Base-by-base conservation (phyloP, 2,329 filamentous ascomycete genomes). In the Beauveria pseudobassiana region DNA sequence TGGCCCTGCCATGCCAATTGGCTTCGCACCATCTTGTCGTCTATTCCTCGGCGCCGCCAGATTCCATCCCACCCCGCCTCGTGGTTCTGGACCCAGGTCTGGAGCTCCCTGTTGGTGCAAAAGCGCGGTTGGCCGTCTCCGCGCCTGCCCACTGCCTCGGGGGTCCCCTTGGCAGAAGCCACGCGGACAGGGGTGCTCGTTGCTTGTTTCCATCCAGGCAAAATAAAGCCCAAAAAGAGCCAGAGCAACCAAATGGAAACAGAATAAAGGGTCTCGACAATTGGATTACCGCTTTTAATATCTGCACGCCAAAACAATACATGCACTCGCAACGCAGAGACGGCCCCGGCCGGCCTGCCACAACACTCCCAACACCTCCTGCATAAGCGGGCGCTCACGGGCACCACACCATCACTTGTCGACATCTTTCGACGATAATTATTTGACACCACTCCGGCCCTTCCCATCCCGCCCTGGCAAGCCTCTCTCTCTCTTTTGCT, bases 381-480 rank as follows among this genome's bases (percentile, higher is more conserved):
- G 52, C 52, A 54, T 54, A 54, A 54, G 52, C 52, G 38, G 52
- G 52, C 52, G 52, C 52, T 54, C 52, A 54, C 52, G 34, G 38
- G 22, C 22, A 42, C 14, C 30, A 26, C 52, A 40, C 26, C 26
- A 28, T 38, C 5, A 16, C 34, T 38, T 38, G 14, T 38, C 10
- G 34, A 38, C 34, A 16, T 38, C 34, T 16, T 16, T 38, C 14
- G 34, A 38, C 34, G 34, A 38, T 38, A 38, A 38, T 38, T 16
- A 16, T 18, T 28, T 24, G 46, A 49, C 46, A n/a, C 46, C 24
- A 24, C 4, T 46, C 20, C 45, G 45, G 45, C 43, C 43, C 43
- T 46, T 46, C 20, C 10, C n/a, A 43, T 43, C n/a, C 42, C 3
- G 42, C 42, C 12, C 16, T 20, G 42, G 42, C 42, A 20, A 20